These are phyloP conservation scores for Rhizopogon vinicolor DNA, from an alignment of 768 basidiomycete genomes.

Conservation along the genomic window DNA sequence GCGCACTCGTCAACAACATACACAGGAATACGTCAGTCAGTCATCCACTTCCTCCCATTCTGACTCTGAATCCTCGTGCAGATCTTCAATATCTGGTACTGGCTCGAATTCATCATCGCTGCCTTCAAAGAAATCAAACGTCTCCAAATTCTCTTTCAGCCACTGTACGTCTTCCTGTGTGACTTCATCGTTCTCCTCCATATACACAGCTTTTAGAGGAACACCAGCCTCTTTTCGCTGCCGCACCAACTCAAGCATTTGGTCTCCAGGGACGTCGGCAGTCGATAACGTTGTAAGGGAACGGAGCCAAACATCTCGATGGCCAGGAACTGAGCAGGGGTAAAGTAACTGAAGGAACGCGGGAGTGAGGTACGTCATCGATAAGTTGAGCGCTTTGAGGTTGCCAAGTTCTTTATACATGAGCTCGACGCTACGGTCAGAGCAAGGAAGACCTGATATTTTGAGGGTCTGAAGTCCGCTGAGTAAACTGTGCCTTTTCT, in stretches of 20 bases:
- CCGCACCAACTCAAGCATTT: slow-evolving; percentile 42
- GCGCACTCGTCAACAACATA: neutral
- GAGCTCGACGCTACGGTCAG: slow-evolving; percentile 21
- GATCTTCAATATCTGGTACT: slow-evolving; percentile 21
- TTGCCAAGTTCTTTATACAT: slow-evolving; percentile 46
- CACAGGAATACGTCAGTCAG: neutral
- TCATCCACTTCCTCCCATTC: slow-evolving; percentile 5
- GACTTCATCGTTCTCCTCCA: slow-evolving; percentile 44
- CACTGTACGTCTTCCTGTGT: slow-evolving; percentile 40
- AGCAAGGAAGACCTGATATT: slow-evolving; percentile 46
- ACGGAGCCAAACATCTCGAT: slow-evolving; percentile 36
- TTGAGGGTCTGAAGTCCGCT: slow-evolving; percentile 47
- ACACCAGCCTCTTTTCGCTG: slow-evolving; percentile 35
- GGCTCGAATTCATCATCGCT: slow-evolving; percentile 39
- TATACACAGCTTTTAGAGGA: slow-evolving; percentile 41
- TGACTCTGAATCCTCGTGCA: neutral
- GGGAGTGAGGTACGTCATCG: slow-evolving; percentile 25
- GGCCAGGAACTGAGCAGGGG: neutral
- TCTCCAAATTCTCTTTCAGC: slow-evolving; percentile 46
- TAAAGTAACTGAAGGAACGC: slow-evolving; percentile 22
- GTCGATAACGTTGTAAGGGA: slow-evolving; percentile 45
- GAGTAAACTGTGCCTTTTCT: slow-evolving; percentile 33
- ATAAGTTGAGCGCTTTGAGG: slow-evolving; percentile 40
- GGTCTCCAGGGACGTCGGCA: slow-evolving; percentile 35
- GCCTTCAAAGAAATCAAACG: slow-evolving; percentile 53